Base-by-base conservation (phyloP, 2,329 filamentous ascomycete species). In the Penicillium sp. region DNA sequence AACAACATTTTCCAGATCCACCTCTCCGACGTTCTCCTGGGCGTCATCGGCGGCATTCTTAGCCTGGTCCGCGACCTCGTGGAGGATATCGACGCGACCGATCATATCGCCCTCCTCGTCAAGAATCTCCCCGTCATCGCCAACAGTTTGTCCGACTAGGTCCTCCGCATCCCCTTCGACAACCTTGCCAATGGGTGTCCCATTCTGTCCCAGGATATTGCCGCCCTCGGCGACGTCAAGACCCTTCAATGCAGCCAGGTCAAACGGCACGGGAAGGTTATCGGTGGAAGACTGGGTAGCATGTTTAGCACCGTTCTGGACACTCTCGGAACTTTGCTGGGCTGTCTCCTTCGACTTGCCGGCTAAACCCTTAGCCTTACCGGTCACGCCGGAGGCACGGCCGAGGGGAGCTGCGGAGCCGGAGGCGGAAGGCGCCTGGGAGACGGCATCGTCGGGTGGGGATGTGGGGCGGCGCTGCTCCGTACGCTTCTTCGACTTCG, bases 81-180 rank as follows among this genome's bases (percentile, higher is more conserved):
- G 59, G 1, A 66, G 50, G n/a, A 68, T 49, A 40, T 70, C 71
- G 2, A 71, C 74, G 13, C 75, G 69, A 18, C 76, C 76, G 50
- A 78, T 72, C 38, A 69, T 49, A 34, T 72, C 67, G 3, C 70
- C 70, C 3, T 70, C 67, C 16, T 72, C 66, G 34, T 72, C 69
- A 29, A 72, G 18, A 5, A 71, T 69, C 38, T 72, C 68, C 1
- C 70, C 69, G 13, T 71, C 63, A 26, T 76, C 74, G 8, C 72
- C 73, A n/a, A 77, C 65, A 16, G 69, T 69, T 44, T 76, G 72
- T 3, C 75, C 76, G 42, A 74, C 69, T 2, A 78, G 69, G 45
- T 77, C 74, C 26, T 71, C 69, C 0, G 74, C 67, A 29, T 77
- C 72, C 1, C 76, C 76, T 56, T 78, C 75, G 8, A 73, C 67